phyloP scores from a whole-genome alignment of 768 basidiomycete species.

The Podaxis sp. region DNA sequence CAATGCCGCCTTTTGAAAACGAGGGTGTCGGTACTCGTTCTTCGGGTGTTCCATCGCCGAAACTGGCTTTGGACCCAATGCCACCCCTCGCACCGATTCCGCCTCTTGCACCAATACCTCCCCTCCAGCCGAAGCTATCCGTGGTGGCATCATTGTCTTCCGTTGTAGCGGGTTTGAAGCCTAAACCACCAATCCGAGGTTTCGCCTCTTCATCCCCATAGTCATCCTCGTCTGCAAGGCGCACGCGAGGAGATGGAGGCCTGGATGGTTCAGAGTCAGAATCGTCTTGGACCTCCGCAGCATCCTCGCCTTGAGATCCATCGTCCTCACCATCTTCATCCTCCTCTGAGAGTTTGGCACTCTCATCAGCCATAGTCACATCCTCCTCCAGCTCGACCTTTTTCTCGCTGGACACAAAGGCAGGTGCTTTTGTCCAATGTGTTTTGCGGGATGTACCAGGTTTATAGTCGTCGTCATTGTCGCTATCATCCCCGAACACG shows the following conservation, averaged over 20 bases:
- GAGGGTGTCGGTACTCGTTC: constrained; percentile 20
- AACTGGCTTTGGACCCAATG: constrained; percentile 18
- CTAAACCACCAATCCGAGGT: constrained; percentile 47
- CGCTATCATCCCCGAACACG: constrained; percentile 69
- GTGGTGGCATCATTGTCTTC: not conserved
- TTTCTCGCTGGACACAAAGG: constrained; percentile 64
- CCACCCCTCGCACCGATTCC: constrained; percentile 15
- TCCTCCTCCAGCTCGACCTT: constrained; percentile 43
- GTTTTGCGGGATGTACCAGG: constrained; percentile 37
- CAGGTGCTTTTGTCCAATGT: constrained; percentile 76
- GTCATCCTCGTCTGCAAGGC: constrained; percentile 49
- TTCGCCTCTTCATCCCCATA: constrained; percentile 35
- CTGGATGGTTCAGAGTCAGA: constrained; percentile 51
- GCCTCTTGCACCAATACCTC: constrained; percentile 6
- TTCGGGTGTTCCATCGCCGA: not conserved
- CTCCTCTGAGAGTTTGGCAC: constrained; percentile 12
- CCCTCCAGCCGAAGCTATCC: constrained; percentile 4
- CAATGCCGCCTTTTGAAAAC: constrained; percentile 43
- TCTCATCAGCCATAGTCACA: constrained; percentile 36
- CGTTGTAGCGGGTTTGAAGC: constrained; percentile 23
- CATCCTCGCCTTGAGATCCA: constrained; percentile 33
- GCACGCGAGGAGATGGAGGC: constrained; percentile 55
- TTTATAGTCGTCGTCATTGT: constrained; percentile 47
- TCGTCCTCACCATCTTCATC: constrained; percentile 30
- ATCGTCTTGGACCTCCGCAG: constrained; percentile 34